Conservation (phyloP, 176 grass and related monocot species). For the Bothriochloa decipiens region DNA sequence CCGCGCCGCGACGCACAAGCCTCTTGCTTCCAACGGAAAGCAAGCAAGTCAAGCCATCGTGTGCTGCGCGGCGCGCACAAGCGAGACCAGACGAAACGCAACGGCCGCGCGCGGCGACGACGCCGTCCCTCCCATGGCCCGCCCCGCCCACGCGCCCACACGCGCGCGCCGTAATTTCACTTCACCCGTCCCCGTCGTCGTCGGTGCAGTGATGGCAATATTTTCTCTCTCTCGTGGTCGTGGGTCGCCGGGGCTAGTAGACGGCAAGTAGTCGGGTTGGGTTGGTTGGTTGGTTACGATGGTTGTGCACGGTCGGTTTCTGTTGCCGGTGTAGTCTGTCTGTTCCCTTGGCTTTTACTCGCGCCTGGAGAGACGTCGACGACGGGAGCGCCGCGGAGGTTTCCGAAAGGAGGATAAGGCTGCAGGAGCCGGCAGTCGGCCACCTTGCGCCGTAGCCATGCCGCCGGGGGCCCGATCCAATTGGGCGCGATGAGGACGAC, state of each 20-base stretch:
- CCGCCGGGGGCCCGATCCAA: background rate
- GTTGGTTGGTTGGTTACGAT: conserved; percentile 20
- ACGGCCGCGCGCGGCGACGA: background rate
- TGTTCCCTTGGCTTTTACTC: conserved; percentile 1
- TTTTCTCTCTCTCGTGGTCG: too few species aligned
- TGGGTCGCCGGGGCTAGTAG: too few species aligned
- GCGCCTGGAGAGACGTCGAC: conserved; percentile 8
- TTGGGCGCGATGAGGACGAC: conserved; percentile 18
- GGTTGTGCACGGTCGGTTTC: conserved; percentile 22
- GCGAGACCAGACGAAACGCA: background rate
- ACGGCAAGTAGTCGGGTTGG: background rate
- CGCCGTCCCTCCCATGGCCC: background rate
- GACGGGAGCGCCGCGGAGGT: conserved; percentile 1
- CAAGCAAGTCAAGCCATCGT: conserved; percentile 44
- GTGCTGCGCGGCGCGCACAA: background rate
- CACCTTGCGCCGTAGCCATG: background rate
- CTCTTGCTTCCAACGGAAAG: conserved; percentile 65
- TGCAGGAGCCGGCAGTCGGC: background rate
- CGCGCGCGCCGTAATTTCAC: background rate
- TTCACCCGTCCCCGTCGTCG: background rate
- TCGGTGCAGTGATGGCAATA: too few species aligned
- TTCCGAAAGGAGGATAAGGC: conserved; percentile 42
- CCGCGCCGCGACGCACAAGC: background rate
- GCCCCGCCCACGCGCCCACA: too few species aligned
- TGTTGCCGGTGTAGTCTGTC: background rate